Evolutionary conservation across 257 asterid genomes (phyloP).

Genomic region (Buddleja alternifolia): DNA sequence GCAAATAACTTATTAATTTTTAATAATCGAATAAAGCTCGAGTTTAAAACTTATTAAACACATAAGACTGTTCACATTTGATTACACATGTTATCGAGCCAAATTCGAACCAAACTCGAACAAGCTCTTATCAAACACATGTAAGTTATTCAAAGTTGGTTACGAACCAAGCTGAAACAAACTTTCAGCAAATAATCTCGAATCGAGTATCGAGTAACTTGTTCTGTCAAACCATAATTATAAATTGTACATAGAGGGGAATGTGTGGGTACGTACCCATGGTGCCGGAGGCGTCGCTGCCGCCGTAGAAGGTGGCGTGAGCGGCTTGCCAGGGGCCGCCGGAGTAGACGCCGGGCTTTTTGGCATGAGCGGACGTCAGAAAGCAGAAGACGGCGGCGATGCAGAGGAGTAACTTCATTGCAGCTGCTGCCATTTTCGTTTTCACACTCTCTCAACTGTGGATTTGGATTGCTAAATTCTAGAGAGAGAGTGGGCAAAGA

Average conservation of each 20-base stretch:
- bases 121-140: no score
- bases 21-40: no score
- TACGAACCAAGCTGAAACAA: no score
- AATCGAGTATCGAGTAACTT: no score
- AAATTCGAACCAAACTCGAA: no score
- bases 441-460: background rate
- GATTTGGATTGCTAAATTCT: background rate
- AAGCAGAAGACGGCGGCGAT: conserved; percentile 47
- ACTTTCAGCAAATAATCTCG: no score
- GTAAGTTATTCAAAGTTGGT: no score
- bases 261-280: conserved; percentile 62
- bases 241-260: background rate
- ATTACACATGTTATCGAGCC: no score
- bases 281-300: conserved; percentile 91
- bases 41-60: no score
- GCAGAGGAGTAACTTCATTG: conserved; percentile 37
- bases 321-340: conserved; percentile 71
- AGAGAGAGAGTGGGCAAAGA: conserved; percentile 32
- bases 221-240: no score
- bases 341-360: conserved; percentile 65
- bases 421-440: conserved; percentile 36
- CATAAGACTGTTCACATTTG: no score
- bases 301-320: conserved; percentile 94
- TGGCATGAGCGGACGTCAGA: conserved; percentile 36
- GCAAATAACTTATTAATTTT: no score